Evolutionary conservation across 192 early-diverging fungal genomes (phyloP).

Genomic region (Funneliformis mosseae): DNA sequence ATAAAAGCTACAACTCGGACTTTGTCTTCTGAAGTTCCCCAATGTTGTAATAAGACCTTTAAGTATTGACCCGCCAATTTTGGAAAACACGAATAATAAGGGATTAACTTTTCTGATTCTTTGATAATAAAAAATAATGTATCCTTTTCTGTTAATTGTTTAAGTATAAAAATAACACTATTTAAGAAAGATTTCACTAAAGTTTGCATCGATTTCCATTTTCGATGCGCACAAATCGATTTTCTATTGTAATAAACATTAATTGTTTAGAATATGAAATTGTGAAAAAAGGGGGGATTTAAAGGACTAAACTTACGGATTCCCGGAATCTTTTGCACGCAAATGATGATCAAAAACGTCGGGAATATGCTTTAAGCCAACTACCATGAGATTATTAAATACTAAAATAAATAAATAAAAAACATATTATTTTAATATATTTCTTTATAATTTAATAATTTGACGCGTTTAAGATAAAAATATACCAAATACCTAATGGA

Average conservation of each 20-base stretch:
- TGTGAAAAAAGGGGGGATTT: background rate
- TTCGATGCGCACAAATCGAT: conserved; percentile 46
- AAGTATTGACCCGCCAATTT: conserved; percentile 83
- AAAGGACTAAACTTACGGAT: background rate
- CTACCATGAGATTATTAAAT: conserved; percentile 82
- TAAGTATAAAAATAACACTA: conserved; percentile 73
- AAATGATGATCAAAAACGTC: conserved; percentile 72
- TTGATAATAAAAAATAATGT: conserved; percentile 86
- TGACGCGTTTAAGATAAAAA: background rate
- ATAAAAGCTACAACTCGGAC: conserved; percentile 85
- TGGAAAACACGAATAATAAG: conserved; percentile 82
- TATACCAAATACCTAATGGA: conserved; percentile 37
- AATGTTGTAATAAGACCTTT: conserved; percentile 56
- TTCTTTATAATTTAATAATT: no score
- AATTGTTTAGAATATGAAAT: conserved; percentile 28
- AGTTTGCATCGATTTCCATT: conserved; percentile 76
- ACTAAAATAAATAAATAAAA: conserved; percentile 45
- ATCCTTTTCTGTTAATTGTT: conserved; percentile 78
- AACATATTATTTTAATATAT: background rate
- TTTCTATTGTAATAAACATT: conserved; percentile 37
- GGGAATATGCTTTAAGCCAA: conserved; percentile 71
- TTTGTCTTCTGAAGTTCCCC: conserved; percentile 52
- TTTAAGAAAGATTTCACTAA: conserved; percentile 83
- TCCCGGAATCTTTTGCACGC: conserved; percentile 35
- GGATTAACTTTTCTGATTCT: conserved; percentile 73